A percentile compares a stretch with the other conserved stretches of the same genome.
Conservation (phyloP, 2,329 filamentous ascomycete genomes). For the Alternaria atra region DNA sequence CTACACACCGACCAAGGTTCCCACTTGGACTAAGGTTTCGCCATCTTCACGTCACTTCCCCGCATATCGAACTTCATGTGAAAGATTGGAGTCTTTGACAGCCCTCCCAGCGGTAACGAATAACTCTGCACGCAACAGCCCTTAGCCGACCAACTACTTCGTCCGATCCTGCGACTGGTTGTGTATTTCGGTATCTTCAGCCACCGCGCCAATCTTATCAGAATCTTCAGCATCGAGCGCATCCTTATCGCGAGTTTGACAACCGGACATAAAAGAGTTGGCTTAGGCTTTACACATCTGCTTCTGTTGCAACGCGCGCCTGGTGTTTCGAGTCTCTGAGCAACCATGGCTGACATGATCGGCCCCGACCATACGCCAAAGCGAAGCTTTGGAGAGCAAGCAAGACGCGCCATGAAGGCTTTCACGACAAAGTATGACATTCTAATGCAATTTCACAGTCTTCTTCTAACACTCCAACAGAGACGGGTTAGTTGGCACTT, state of each 20-base stretch:
- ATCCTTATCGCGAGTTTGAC: constrained; percentile 24
- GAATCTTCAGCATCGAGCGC: constrained; percentile 9
- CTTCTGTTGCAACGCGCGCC: neutral
- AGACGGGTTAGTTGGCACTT: constrained; percentile 81
- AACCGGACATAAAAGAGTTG: neutral
- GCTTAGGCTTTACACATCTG: neutral
- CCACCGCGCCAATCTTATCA: constrained; percentile 31
- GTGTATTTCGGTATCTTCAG: constrained; percentile 24
- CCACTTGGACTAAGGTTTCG: constrained; percentile 4
- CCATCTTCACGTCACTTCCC: constrained; percentile 28
- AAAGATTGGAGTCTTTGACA: constrained; percentile 24
- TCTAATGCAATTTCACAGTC: neutral
- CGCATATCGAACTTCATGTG: constrained; percentile 23
- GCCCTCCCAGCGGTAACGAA: constrained; percentile 18
- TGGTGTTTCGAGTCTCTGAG: neutral
- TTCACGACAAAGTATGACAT: constrained; percentile 59
- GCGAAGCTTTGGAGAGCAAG: constrained; percentile 53
- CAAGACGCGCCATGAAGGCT: constrained; percentile 53
- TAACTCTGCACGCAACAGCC: constrained; percentile 18
- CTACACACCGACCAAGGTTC: constrained; percentile 17
- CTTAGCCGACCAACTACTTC: constrained; percentile 6
- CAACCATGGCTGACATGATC: constrained; percentile 53
- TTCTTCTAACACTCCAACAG: constrained; percentile 43
- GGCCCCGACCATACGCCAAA: constrained; percentile 53
- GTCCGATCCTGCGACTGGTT: constrained; percentile 14